Evolutionary conservation across 2,329 filamentous ascomycete genomes (phyloP), one percentile per base, ranked within the genome.

Genomic region (Pseudocercospora pini-densiflorae): DNA sequence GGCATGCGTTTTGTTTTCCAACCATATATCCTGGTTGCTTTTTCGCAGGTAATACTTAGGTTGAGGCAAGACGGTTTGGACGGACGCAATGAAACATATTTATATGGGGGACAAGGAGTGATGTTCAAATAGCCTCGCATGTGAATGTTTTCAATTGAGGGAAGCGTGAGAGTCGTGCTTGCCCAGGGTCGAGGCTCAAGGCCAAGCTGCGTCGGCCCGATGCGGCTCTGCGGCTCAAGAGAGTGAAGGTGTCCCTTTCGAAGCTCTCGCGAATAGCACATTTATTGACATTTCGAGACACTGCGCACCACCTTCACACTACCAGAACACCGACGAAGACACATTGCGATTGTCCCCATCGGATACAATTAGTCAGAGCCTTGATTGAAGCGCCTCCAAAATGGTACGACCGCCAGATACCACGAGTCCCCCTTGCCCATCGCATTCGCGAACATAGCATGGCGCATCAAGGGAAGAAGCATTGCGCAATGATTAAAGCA

Each of bases 21-120:
- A 59, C 60, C 29, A 62, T 58, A 58, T 58, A 63, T 57, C 61
- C 49, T 24, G 33, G 21, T 43, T 47, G 53, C 31, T 62, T 47
- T 19, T 24, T 45, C 49, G 51, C 61, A 27, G 61, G 36, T 63
- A 54, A 54, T 62, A 43, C 23, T 33, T 54, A 36, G 33, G 60
- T 9, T 55, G 29, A 62, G n/a, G 53, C 31, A 49, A 49, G 49
- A 31, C 5, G 60, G 27, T 40, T 55, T 47, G 60, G 47, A 23
- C 29, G 59, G 23, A 27, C 19, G 27, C 45, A 62, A 53, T 62
- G 45, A 55, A 62, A 62, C 36, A 36, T 23, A 14, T 19, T 27
- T 27, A 24, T 16, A 10, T 19, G 60, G 19, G 60, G 31, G 31
- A 27, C 12, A 10, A 19, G 8, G 24, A n/a, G 23, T 19, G 27